Percentiles rank a stretch among this genome's conserved stretches.
Evolutionary conservation across 192 early-diverging fungal species (phyloP).

Genomic region (Podila horticola): DNA sequence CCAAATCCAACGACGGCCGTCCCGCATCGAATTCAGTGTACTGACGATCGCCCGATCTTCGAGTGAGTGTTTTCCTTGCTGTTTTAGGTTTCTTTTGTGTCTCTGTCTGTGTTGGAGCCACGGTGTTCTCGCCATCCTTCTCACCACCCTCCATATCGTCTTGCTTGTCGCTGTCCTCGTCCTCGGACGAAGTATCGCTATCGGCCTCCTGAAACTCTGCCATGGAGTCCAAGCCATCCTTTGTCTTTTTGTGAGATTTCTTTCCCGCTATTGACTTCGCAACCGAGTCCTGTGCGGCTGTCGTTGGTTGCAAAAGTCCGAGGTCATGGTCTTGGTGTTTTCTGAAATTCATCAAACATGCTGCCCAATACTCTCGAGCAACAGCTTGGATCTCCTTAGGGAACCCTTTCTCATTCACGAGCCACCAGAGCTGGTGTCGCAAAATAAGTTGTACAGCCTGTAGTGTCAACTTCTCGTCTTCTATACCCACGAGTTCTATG

Average conservation of each 20-base stretch:
- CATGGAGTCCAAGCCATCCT: neutral
- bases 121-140: neutral
- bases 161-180: neutral
- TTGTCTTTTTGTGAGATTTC: neutral
- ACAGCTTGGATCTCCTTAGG: conserved; percentile 29
- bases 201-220: neutral
- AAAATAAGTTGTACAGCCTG: conserved; percentile 22
- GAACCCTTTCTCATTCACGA: conserved; percentile 28
- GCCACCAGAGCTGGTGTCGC: conserved; percentile 10
- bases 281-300: neutral
- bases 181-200: neutral
- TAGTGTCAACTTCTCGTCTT: conserved; percentile 2
- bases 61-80: neutral
- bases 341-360: conserved; percentile 7
- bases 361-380: conserved; percentile 28
- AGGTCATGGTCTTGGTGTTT: conserved; percentile 3
- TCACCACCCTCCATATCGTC: neutral
- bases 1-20: neutral
- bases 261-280: neutral
- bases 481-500: conserved; percentile 7
- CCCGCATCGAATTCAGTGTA: neutral
- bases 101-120: neutral
- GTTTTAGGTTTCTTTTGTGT: neutral
- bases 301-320: neutral
- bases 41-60: neutral